Conservation (phyloP, 345 rosid species). For the Bruguiera gymnorhiza region DNA sequence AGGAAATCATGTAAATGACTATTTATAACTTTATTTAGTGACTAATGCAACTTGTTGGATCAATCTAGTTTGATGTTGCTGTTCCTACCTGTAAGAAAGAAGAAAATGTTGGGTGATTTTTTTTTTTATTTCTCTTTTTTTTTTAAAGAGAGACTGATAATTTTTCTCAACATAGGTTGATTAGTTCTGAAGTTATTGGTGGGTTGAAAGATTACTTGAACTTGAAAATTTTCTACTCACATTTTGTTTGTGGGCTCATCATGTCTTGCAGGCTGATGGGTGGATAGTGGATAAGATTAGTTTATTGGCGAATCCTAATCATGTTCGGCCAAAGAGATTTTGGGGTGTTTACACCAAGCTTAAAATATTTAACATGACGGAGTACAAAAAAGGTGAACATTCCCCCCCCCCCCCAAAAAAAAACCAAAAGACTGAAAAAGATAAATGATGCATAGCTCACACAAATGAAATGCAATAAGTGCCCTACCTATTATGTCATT, state of each 20-base stretch:
- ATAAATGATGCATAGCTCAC: neutral
- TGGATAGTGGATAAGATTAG: constrained; percentile 92
- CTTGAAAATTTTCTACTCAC: neutral
- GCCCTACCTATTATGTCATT: no score
- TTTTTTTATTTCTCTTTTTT: neutral
- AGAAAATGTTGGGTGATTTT: neutral
- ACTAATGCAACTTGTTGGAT: no score
- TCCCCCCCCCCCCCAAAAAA: neutral
- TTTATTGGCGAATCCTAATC: constrained; percentile 83
- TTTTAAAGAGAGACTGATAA: neutral
- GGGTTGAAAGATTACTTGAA: neutral
- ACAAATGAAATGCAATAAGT: no score
- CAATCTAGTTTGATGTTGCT: no score
- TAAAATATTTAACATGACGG: constrained; percentile 86
- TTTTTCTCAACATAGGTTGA: no score
- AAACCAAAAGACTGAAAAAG: no score
- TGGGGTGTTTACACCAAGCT: constrained; percentile 99
- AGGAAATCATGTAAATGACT: no score
- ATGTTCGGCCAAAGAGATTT: constrained; percentile 76
- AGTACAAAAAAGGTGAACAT: constrained; percentile 67
- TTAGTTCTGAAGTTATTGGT: neutral
- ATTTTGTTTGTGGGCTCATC: neutral
- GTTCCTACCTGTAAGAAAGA: neutral
- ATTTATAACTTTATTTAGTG: no score
- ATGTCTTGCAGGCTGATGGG: constrained; percentile 73